Evolutionary conservation across 73 alveolate genomes (phyloP), one percentile per base, ranked within the genome.

Genomic region (Uronychia setigera): DNA sequence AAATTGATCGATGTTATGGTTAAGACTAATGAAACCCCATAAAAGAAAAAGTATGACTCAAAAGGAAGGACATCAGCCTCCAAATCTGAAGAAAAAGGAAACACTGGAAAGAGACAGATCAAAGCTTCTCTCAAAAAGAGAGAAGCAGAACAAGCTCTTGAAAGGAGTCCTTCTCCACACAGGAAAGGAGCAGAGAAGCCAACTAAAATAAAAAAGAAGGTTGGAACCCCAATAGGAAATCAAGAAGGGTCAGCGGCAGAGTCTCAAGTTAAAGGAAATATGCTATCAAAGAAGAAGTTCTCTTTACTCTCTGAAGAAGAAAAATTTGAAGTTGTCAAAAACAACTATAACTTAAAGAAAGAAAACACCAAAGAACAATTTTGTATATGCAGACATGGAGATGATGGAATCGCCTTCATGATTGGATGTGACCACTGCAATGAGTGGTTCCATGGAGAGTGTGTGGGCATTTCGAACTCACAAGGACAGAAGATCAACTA

Each of bases 371-470:
- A 86, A 32, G 79, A 91, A 35, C 81, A 88, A 76, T 94, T 86
- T 82, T 94, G 98, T 67, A 91, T 94, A 46, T 94, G 98, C 74
- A 81, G 98, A 78, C 85, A 88, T 78, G 98, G 96, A n/a, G 98
- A 94, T 81, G 98, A 94, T 79, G 93, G 98, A 34, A 80, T 91
- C 19, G 87, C 85, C 79, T 91, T 88, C 83, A 94, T 94, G 98
- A 94, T 94, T 74, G 88, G 67, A 26, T 94, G 98, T 78, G 98
- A 94, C 87, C 75, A 78, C 60, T 94, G 98, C 78, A 80, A 91
- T 75, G 98, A 94, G 85, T 94, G 98, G 98, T 94, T 94, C 88
- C 98, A 94, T 76, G 98, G 96, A 14, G 88, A 91, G 35, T 94
- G 98, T 77, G 86, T 94, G 35, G 96, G 93, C 0, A 83, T 94